Percentiles rank a stretch among this genome's conserved stretches.
These are phyloP conservation scores for Solanum microdontum DNA, from an alignment of 257 asterid genomes.

Conservation along the genomic window DNA sequence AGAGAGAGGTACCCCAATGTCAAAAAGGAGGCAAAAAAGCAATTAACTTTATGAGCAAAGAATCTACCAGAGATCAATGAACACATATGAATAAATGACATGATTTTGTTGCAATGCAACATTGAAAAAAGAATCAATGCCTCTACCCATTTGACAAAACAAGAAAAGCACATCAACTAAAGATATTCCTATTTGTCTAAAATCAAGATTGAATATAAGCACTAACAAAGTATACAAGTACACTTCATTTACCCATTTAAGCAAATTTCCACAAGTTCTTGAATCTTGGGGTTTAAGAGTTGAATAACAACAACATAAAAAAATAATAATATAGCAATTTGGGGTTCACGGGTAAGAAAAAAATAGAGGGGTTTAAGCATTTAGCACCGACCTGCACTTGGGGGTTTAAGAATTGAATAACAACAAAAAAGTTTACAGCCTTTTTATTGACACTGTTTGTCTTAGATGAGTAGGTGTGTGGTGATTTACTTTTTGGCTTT, in stretches of 20 bases:
- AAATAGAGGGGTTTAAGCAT: conserved; percentile 30
- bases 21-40: conserved; percentile 19
- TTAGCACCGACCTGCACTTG: conserved; percentile 19
- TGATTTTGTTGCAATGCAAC: neutral
- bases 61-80: conserved; percentile 14
- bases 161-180: conserved; percentile 7
- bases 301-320: neutral
- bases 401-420: conserved; percentile 19
- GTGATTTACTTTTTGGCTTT: neutral
- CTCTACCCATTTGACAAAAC: neutral
- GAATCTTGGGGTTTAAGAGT: neutral
- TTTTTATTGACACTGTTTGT: conserved; percentile 6
- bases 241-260: neutral
- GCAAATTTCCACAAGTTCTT: neutral
- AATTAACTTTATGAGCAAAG: conserved; percentile 16
- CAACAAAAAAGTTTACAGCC: conserved; percentile 19
- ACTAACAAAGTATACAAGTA: neutral
- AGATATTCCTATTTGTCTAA: neutral
- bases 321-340: neutral
- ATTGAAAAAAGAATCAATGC: conserved; percentile 17
- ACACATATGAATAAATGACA: neutral
- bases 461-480: neutral
- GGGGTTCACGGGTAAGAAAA: conserved; percentile 12
- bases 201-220: neutral
- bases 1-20: conserved; percentile 8